These are phyloP conservation scores for Gonapodya prolifera DNA, from an alignment of 192 early-diverging fungal species.

Conservation along the genomic window DNA sequence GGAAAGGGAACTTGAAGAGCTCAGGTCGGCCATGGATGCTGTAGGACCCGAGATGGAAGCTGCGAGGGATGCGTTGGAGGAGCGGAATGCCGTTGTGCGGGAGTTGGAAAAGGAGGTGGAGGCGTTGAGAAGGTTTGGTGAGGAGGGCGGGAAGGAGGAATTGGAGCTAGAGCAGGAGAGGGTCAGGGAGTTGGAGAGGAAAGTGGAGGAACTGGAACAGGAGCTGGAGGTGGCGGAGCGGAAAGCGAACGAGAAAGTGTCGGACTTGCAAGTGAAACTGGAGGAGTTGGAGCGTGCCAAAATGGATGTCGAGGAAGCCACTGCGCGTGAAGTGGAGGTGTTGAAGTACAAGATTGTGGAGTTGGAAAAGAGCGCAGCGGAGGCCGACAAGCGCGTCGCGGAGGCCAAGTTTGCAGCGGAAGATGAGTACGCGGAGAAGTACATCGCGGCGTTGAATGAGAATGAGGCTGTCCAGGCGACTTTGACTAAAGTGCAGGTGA, in stretches of 20 bases:
- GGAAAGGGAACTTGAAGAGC: too few species aligned
- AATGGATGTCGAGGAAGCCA: background rate
- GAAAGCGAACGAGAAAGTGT: background rate
- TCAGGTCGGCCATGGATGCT: too few species aligned
- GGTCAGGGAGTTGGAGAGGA: too few species aligned
- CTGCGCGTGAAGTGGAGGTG: background rate
- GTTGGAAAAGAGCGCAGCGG: too few species aligned
- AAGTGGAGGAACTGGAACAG: background rate
- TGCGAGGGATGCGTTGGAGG: too few species aligned
- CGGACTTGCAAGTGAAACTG: background rate
- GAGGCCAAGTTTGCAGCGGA: background rate
- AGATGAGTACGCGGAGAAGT: background rate
- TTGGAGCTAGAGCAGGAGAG: too few species aligned
- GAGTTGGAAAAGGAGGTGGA: too few species aligned
- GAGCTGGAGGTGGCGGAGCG: background rate
- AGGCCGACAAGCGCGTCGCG: background rate
- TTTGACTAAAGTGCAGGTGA: background rate
- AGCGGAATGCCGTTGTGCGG: background rate
- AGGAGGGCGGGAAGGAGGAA: too few species aligned
- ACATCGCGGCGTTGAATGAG: background rate
- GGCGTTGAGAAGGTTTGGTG: too few species aligned
- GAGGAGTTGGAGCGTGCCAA: background rate
- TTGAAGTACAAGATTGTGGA: background rate
- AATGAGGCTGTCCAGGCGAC: background rate
- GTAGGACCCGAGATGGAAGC: too few species aligned